Base-by-base conservation (phyloP, 2,329 filamentous ascomycete species). In the Fusarium sulawesiense region DNA sequence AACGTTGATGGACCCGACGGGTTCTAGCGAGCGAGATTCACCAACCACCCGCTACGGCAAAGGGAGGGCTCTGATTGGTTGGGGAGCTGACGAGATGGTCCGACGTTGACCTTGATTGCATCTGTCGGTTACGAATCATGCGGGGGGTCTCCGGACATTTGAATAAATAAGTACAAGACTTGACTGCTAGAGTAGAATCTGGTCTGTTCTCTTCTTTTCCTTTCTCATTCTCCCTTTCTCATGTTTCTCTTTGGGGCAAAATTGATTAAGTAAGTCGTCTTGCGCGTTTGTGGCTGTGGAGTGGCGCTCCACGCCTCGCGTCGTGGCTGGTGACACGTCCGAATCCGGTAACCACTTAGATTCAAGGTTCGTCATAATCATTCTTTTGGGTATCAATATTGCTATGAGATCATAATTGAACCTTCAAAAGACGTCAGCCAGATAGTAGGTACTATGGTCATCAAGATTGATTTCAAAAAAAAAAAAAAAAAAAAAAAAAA, bases 241-340 rank as follows among this genome's bases (percentile, higher is more conserved):
- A 18, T 25, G 37, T 34, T 30, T 25, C 32, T 53, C 21, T 34
- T 32, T n/a, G 18, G 32, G 27, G 29, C 32, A 40, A 27, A 49
- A 44, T 41, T 27, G 49, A 51, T 51, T 10, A 34, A 51, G n/a
- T 53, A 48, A 47, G 37, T 12, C 30, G 55, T 34, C 62, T 64
- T 71, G 51, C 67, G 60, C 64, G 69, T 57, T 41, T 42, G 69
- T 72, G 70, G 70, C 62, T 64, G 58, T 72, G 66, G 11, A 59
- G 62, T 72, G 69, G 70, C 69, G 58, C 29, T 46, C 23, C 11
- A 27, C 23, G 21, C 25, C 18, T 25, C 23, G 10, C 32, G 18
- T 55, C 56, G 70, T 72, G 70, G 70, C 70, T 72, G 63, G 62
- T 57, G 58, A 12, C 13, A 42, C 30, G n/a, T 44, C 62, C 45